Base-by-base conservation (phyloP, 1,139 yeast genomes). In the Groenewaldozyma sp. region DNA sequence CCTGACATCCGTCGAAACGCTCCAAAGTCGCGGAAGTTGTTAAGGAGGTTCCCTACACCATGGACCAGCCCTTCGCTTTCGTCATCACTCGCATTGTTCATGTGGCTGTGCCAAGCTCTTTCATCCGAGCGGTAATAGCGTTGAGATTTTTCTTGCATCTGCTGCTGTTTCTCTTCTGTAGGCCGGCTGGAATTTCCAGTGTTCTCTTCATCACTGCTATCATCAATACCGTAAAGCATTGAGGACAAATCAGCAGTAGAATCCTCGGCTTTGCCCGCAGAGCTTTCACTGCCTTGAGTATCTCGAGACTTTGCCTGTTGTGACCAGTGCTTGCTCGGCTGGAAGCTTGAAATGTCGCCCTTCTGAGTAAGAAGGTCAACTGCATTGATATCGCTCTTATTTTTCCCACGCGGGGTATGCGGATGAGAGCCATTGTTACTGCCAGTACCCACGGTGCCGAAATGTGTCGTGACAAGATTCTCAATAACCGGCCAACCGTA, bases 401-500 rank as follows among this genome's bases (percentile, higher is more conserved):
- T n/a, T n/a, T n/a, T n/a, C n/a, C n/a, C n/a, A n/a, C n/a, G n/a
- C n/a, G 9, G 37, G 5, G 16, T 29, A 27, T 13, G 35, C 32
- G 24, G 36, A 11, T 18, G 36, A 51, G 45, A 27, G n/a, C 32
- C 10, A 16, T 24, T 20, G 6, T n/a, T n/a, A n/a, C n/a, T n/a
- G n/a, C n/a, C n/a, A n/a, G n/a, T n/a, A n/a, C n/a, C n/a, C n/a
- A n/a, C n/a, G n/a, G 33, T 10, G 4, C 42, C 45, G 56, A 83
- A 83, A 60, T 82, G 93, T 41, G 74, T 71, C 14, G 70, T 62
- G 1, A 82, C 83, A 47, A 91, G 53, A 60, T 91, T 96, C 39
- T 82, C 83, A 27, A 91, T 70, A 0, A 87, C 95, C 0, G 84
- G 87, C 95, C 97, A 88, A 1, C 99, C 99, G 62, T 82, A 87